Conservation (phyloP, 1,284 basidiomycete species). For the Acaromyces ingoldii region DNA sequence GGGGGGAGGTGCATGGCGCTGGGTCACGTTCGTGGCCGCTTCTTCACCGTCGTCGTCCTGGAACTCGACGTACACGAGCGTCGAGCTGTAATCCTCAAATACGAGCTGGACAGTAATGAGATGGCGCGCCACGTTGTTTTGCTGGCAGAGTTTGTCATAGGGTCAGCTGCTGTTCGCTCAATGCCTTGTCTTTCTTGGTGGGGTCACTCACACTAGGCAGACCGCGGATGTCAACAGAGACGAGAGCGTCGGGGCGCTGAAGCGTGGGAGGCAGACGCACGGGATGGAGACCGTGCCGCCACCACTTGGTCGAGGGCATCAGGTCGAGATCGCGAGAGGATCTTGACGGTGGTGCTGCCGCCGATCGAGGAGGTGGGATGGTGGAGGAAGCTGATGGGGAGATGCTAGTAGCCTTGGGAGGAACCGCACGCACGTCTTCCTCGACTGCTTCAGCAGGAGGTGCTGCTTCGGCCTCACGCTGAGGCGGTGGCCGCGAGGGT, state of each 20-base stretch:
- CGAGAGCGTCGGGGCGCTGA: constrained; percentile 24
- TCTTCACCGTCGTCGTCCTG: constrained; percentile 33
- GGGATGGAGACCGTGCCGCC: constrained; percentile 32
- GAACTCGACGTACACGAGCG: constrained; percentile 24
- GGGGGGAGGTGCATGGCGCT: constrained; percentile 25
- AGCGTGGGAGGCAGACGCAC: constrained; percentile 34
- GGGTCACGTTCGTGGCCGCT: constrained; percentile 19
- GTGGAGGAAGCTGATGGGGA: constrained; percentile 4
- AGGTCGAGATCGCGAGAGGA: constrained; percentile 38
- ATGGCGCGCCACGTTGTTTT: not conserved
- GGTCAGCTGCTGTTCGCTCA: too few species aligned
- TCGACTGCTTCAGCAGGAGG: constrained; percentile 60
- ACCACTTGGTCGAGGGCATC: constrained; percentile 36
- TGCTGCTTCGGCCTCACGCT: constrained; percentile 72
- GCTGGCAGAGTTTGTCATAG: too few species aligned
- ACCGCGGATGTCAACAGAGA: too few species aligned
- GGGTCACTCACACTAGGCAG: too few species aligned
- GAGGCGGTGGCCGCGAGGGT: constrained; percentile 74
- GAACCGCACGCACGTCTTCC: constrained; percentile 52
- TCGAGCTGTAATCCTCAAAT: constrained; percentile 39
- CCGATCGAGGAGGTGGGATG: constrained; percentile 7
- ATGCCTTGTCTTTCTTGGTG: too few species aligned
- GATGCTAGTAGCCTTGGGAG: constrained; percentile 10
- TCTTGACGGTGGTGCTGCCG: not conserved
- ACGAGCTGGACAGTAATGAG: constrained; percentile 19